Percentiles rank a stretch among this genome's conserved stretches.
These are phyloP conservation scores for Colletotrichum sp. DNA, from an alignment of 2,329 filamentous ascomycete species.

Conservation along the genomic window DNA sequence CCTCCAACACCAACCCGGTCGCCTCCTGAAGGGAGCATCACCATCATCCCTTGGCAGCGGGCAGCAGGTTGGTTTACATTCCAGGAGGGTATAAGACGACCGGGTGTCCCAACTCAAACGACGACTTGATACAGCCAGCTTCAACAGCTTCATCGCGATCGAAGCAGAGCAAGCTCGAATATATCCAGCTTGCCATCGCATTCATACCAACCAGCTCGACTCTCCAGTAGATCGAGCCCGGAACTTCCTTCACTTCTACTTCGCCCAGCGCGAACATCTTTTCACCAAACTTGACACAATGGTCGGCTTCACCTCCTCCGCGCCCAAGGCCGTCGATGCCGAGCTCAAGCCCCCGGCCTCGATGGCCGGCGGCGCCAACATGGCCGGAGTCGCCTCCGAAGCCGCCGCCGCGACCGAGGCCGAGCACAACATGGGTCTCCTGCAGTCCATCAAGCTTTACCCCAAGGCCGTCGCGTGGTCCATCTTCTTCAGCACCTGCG, in stretches of 20 bases:
- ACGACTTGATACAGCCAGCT: neutral
- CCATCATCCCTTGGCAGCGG: neutral
- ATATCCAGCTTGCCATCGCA: neutral
- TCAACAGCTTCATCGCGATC: neutral
- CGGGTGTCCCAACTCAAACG: neutral
- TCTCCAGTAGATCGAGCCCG: neutral
- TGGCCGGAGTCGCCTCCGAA: conserved; percentile 20
- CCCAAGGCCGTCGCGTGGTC: conserved; percentile 49
- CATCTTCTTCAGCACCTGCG: conserved; percentile 43
- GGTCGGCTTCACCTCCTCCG: neutral
- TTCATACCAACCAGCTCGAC: neutral
- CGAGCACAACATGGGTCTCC: conserved; percentile 41
- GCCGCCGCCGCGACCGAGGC: conserved; percentile 43
- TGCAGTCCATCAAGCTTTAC: conserved; percentile 45
- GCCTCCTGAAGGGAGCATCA: neutral
- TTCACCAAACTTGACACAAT: neutral
- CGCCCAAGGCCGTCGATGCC: neutral
- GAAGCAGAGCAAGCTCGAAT: neutral
- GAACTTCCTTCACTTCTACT: neutral
- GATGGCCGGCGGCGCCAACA: neutral
- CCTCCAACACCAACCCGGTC: neutral
- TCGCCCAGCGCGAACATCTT: neutral
- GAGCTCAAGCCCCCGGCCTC: neutral
- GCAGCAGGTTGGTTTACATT: neutral
- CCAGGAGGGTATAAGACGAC: conserved; percentile 6